Evolutionary conservation across 139 green algal species (phyloP), one percentile per base, ranked within the genome.

Genomic region (Tetratostichococcus sp.): DNA sequence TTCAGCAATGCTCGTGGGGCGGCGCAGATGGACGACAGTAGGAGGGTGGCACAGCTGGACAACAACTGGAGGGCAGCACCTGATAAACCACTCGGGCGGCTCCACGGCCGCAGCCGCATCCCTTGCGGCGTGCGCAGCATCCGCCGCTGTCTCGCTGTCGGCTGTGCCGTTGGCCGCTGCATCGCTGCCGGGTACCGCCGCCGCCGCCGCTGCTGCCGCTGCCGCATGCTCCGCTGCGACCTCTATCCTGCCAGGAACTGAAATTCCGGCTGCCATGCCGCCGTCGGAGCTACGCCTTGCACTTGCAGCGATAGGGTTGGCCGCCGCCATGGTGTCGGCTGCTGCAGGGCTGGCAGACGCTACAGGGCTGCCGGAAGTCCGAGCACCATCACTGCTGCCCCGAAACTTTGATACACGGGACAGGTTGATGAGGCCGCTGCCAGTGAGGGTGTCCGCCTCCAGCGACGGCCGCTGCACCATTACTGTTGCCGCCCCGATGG

Each of bases 21-120:
- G n/a, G n/a, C n/a, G n/a, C n/a, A n/a, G n/a, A n/a, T n/a, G n/a
- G n/a, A n/a, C n/a, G n/a, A n/a, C n/a, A n/a, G n/a, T n/a, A n/a
- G n/a, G n/a, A n/a, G n/a, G n/a, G n/a, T n/a, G n/a, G n/a, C n/a
- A n/a, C n/a, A n/a, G n/a, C n/a, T n/a, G n/a, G n/a, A n/a, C n/a
- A n/a, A n/a, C n/a, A n/a, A n/a, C n/a, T n/a, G n/a, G n/a, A n/a
- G n/a, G n/a, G n/a, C n/a, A 71, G 30, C n/a, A 50, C 39, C 39
- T 25, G 14, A 62, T 89, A 1, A 92, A 35, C 91, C 91, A 96
- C 28, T 87, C 75, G 1, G 91, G 91, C 14, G 91, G 91, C 39
- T 76, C 39, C 33, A 80, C 78, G 21, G 72, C 69, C 23, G 79
- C 76, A 23, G 83, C 85, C 16, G 88, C 74, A 35, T 89, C 79